A percentile compares a stretch with the other conserved stretches of the same genome.
Evolutionary conservation across 257 asterid species (phyloP).

Genomic region (Lantana camara): DNA sequence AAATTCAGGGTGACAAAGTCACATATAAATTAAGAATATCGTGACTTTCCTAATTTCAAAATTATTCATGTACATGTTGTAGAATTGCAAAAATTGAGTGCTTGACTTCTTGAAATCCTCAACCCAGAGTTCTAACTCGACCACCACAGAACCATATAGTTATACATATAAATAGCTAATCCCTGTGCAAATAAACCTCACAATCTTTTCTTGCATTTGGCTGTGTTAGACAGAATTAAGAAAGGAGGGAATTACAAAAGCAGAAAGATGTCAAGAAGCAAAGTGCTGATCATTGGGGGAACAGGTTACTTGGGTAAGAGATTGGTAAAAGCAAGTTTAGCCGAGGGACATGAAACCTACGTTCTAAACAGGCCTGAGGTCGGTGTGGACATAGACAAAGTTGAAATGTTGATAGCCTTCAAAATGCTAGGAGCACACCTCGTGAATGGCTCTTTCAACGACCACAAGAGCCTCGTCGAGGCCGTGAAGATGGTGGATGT

Average conservation of each 20-base stretch:
- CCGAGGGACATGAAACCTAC: constrained; percentile 53
- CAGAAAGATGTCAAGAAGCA: constrained; percentile 49
- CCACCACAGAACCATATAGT: too few relatives aligned
- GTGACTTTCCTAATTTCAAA: too few relatives aligned
- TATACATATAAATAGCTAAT: too few relatives aligned
- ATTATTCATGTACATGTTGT: too few relatives aligned
- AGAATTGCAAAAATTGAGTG: too few relatives aligned
- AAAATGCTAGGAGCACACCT: constrained; percentile 62
- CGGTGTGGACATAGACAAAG: constrained; percentile 63
- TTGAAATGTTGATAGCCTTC: constrained; percentile 53
- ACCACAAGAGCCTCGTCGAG: constrained; percentile 51
- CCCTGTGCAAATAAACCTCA: too few relatives aligned
- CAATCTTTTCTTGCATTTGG: neutral
- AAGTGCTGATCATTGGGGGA: constrained; percentile 68
- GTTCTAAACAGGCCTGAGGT: constrained; percentile 50
- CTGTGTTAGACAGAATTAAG: too few relatives aligned
- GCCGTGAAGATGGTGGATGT: constrained; percentile 70
- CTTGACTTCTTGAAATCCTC: too few relatives aligned
- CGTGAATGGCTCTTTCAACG: constrained; percentile 54
- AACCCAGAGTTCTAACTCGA: too few relatives aligned
- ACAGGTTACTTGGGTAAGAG: constrained; percentile 72
- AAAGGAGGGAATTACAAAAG: neutral
- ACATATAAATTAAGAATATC: too few relatives aligned
- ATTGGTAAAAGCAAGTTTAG: constrained; percentile 61
- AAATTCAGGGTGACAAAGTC: too few relatives aligned